Base-by-base conservation (phyloP, 2,329 filamentous ascomycete genomes). In the Aureobasidium leucospermi region DNA sequence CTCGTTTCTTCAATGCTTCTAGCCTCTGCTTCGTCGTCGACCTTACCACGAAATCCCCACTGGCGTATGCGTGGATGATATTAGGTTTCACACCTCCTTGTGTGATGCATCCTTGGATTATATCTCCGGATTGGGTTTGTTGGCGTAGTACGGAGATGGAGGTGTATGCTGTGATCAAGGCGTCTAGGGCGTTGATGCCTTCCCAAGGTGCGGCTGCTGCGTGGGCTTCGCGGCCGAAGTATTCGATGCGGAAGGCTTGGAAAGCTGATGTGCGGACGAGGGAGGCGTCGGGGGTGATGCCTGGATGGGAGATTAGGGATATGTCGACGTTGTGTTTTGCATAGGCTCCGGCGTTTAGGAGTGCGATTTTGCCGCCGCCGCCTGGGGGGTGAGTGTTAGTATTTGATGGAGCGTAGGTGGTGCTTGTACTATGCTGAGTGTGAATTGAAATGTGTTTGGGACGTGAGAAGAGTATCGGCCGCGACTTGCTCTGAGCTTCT, bases 211-310 rank as follows among this genome's bases (percentile, higher is more conserved):
- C 60, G 2, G 71, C 72, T 9, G 73, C 71, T 2, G 73, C 73
- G 53, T 73, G 71, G 11, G 70, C 69, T 60, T 69, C 71, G 61
- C 67, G 68, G 39, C 71, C 71, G 74, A 76, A 75, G 62, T 81
- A 85, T 15, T 78, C 77, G 0, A 79, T 80, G 19, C 74, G 75
- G 62, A 83, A 75, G 43, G 73, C 71, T 4, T 71, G 66, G 63
- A 79, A 83, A 5, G 81, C 81, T 3, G 79, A 76, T 0, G 81
- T 84, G 2, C 77, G 74, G 60, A 81, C 77, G 4, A 82, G 71
- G 0, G 79, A 77, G 10, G 72, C 73, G 60, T 81, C 76, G 4
- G 69, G 63, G 9, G 60, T 59, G 16, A 69, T 70, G 9, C 70
- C 69, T 4, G 73, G 73, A 60, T 75, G 73, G 3, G 71, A 67